Conservation (phyloP, 1,139 yeast genomes). For the Taphrina sp. region DNA sequence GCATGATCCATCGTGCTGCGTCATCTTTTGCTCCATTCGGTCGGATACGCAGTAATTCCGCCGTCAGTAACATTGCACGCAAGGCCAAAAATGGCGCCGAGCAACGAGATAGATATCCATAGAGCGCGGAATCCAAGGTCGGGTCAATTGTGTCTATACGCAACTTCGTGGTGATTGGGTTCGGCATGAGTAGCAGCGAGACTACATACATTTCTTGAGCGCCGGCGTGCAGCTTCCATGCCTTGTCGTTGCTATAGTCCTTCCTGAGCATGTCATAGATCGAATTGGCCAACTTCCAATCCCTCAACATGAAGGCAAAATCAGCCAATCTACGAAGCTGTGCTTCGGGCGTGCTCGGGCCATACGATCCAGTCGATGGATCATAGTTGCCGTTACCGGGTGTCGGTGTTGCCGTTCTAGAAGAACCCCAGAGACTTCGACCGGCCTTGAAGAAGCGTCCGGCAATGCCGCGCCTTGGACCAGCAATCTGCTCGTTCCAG, state of each 20-base stretch:
- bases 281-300: conserved; percentile 78
- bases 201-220: conserved; percentile 83
- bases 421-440: conserved; percentile 54
- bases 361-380: conserved; percentile 55
- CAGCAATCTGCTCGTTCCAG: conserved; percentile 72
- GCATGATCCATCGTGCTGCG: conserved; percentile 31
- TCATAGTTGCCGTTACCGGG: conserved; percentile 45
- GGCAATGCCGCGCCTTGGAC: conserved; percentile 68
- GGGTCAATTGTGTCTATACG: conserved; percentile 64
- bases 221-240: conserved; percentile 80
- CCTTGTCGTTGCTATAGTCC: conserved; percentile 74
- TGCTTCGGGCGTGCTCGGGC: conserved; percentile 67
- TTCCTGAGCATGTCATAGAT: conserved; percentile 79
- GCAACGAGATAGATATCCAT: conserved; percentile 61
- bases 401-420: conserved; percentile 36
- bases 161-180: conserved; percentile 60
- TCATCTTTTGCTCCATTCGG: conserved; percentile 27
- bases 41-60: conserved; percentile 20
- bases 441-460: conserved; percentile 72
- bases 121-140: conserved; percentile 63
- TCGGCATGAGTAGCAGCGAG: conserved; percentile 68
- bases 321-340: conserved; percentile 80
- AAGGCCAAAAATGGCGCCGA: conserved; percentile 62
- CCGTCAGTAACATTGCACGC: conserved; percentile 45
- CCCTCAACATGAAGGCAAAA: conserved; percentile 85